A percentile compares a stretch with the other conserved stretches of the same genome.
These are phyloP conservation scores for Lathyrus aphaca DNA, from an alignment of 306 rosid genomes.

Conservation along the genomic window DNA sequence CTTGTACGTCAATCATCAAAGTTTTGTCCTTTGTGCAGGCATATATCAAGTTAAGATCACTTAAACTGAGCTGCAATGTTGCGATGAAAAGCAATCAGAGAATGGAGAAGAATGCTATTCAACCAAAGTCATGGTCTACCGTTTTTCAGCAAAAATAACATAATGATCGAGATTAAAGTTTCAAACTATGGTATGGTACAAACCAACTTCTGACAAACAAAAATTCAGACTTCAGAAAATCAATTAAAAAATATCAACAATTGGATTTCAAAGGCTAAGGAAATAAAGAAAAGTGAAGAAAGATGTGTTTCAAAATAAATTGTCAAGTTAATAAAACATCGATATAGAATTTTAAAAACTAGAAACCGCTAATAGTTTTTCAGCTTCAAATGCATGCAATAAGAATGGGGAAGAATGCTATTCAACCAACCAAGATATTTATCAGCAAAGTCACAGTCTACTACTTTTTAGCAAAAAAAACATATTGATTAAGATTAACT, in stretches of 20 bases:
- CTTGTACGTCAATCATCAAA: conserved; percentile 97
- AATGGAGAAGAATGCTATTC: conserved; percentile 21
- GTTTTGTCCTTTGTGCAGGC: conserved; percentile 96
- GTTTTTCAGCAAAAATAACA: conserved; percentile 8
- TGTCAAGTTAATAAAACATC: neutral
- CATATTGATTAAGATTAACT: neutral
- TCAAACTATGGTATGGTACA: conserved; percentile 2
- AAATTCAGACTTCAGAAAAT: neutral
- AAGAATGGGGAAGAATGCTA: conserved; percentile 6
- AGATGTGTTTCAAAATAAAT: neutral
- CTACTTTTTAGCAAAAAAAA: conserved; percentile 1
- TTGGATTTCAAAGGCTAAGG: conserved; percentile 12
- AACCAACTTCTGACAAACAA: conserved; percentile 5
- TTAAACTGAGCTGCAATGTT: conserved; percentile 75
- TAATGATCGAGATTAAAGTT: conserved; percentile 11
- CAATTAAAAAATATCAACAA: conserved; percentile 21
- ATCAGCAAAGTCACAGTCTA: neutral
- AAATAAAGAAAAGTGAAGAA: conserved; percentile 12
- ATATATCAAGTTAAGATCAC: conserved; percentile 94
- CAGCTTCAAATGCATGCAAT: too few relatives aligned
- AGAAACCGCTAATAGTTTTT: conserved; percentile 6
- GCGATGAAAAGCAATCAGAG: conserved; percentile 36
- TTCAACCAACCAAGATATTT: conserved; percentile 24
- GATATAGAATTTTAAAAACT: neutral
- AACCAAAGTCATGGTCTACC: conserved; percentile 13